Percentiles rank a stretch among this genome's conserved stretches.
Conservation (phyloP, 352 stramenopile species). For the Phytophthora lateralis region DNA sequence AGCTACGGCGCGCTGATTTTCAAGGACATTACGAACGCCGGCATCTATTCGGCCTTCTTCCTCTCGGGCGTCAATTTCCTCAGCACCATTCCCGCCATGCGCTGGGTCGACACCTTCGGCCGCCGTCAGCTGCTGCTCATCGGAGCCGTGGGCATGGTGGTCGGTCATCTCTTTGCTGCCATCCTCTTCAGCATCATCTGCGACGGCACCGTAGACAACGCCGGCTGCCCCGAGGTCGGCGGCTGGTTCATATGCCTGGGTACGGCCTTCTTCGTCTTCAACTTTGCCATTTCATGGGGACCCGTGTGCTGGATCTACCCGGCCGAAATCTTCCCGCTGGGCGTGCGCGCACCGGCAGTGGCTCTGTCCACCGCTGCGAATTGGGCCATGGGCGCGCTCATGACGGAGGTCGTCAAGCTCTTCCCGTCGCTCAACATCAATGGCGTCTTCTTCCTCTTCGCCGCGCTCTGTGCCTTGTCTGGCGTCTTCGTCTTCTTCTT, state of each 20-base stretch:
- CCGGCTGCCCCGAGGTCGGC: no score
- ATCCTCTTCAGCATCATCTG: no score
- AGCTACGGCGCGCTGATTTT: slow-evolving; percentile 40
- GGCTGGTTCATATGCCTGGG: neutral
- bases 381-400: slow-evolving; percentile 18
- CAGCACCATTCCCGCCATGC: slow-evolving; percentile 35
- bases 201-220: no score
- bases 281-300: no score
- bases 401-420: slow-evolving; percentile 1
- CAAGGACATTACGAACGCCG: neutral
- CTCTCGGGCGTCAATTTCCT: slow-evolving; percentile 35
- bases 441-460: slow-evolving; percentile 54
- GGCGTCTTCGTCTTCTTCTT: slow-evolving; percentile 11
- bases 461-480: slow-evolving; percentile 25
- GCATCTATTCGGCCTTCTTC: slow-evolving; percentile 29
- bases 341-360: slow-evolving; percentile 13
- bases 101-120: slow-evolving; percentile 39
- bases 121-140: slow-evolving; percentile 38
- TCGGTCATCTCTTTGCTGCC: slow-evolving; percentile 5
- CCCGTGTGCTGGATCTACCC: no score
- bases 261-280: no score
- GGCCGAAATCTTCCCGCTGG: neutral
- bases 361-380: slow-evolving; percentile 14
- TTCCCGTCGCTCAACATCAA: slow-evolving; percentile 33
- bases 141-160: slow-evolving; percentile 35